A percentile compares a stretch with the other conserved stretches of the same genome.
These are phyloP conservation scores for Boletus tomentosulus DNA, from an alignment of 768 basidiomycete species.

Conservation along the genomic window DNA sequence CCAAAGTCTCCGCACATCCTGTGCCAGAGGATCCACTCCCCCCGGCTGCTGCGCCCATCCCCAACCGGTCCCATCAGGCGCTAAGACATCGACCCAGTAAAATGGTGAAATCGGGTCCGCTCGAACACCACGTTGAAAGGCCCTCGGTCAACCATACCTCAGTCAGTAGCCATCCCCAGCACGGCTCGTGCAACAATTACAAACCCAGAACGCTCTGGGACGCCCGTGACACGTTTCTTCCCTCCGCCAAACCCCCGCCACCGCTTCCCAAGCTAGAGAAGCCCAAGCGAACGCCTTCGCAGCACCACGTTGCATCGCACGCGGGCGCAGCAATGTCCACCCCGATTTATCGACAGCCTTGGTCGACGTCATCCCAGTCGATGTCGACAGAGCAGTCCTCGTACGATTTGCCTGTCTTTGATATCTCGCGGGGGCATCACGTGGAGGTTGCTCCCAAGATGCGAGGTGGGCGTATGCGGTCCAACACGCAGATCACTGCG, in stretches of 20 bases:
- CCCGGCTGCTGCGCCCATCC: too few species aligned
- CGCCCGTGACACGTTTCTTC: conserved; percentile 17
- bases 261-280: conserved; percentile 11
- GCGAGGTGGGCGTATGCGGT: background rate
- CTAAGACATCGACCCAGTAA: background rate
- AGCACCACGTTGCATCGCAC: background rate
- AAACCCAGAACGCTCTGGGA: conserved; percentile 10
- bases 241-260: conserved; percentile 18
- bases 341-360: background rate
- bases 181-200: background rate
- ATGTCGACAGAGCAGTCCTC: background rate
- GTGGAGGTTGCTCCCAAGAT: background rate
- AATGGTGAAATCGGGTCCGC: background rate
- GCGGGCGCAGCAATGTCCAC: background rate
- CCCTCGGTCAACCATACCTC: background rate
- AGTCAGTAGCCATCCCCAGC: background rate
- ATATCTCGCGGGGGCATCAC: background rate
- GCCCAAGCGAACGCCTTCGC: conserved; percentile 10
- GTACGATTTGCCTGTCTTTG: background rate
- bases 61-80: background rate
- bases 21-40: background rate
- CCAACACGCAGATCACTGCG: background rate
- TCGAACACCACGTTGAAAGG: background rate
- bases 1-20: background rate
- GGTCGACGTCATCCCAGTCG: background rate